Evolutionary conservation across 129 eudicot genomes (phyloP), one percentile per base, ranked within the genome.

Genomic region (Deinandra increscens): DNA sequence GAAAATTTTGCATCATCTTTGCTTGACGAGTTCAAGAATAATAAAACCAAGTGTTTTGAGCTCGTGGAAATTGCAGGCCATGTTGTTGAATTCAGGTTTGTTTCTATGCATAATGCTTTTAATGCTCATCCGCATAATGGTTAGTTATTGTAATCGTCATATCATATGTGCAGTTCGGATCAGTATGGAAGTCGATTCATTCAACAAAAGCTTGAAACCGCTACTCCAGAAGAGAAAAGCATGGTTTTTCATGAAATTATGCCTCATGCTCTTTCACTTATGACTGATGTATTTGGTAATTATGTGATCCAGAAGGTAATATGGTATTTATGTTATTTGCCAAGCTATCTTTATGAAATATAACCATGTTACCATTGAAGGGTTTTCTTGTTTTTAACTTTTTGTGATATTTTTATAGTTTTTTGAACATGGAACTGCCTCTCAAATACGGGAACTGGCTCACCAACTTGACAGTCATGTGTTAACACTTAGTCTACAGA

Each of bases 211-310:
- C 53, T 46, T 46, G 53, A 46, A 46, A 46, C 53, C 2, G 53
- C 53, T 14, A 46, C 53, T 14, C n/a, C 53, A 46, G 90, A 84
- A 41, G 96, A 86, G 83, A 89, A 89, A 71, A 63, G 65, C 82
- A 89, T 89, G 96, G 96, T 89, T 64, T 89, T 89, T 58, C 77
- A 81, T 46, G 96, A 89, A 71, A 89, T 89, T 29, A 81, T 82
- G 74, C 96, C 96, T 14, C 89, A 82, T 44, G 93, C 96, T 38
- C 85, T 86, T 68, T 68, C 92, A 9, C 70, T 89, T 59, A 86
- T 89, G 87, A 89, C 96, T 44, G 96, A 89, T 70, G 96, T 89
- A 58, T 89, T 89, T 67, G 96, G 96, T 45, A 89, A 89, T 72
- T 89, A 89, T 72, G 96, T 89, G 48, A 75, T 89, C 66, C 96